Conservation (phyloP, 2,329 filamentous ascomycete genomes). For the Elsinoe perseae region DNA sequence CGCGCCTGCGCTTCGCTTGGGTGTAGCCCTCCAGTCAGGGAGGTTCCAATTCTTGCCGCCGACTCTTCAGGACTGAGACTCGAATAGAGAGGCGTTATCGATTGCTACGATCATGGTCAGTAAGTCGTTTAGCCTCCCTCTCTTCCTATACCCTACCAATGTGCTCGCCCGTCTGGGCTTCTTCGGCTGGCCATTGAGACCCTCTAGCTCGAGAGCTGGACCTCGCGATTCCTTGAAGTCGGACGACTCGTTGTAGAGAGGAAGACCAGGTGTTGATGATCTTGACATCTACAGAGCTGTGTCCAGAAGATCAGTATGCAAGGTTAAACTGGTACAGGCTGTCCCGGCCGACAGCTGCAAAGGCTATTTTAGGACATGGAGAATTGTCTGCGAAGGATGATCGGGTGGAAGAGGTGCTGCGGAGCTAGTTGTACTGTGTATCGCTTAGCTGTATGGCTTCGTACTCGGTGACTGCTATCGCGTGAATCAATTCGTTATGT, state of each 20-base stretch:
- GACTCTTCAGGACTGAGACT: conserved; percentile 70
- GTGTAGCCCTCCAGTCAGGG: conserved; percentile 72
- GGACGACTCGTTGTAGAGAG: conserved; percentile 44
- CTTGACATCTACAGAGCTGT: conserved; percentile 47
- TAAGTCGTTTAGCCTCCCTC: no score
- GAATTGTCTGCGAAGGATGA: neutral
- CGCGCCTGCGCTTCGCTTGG: conserved; percentile 73
- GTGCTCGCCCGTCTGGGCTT: conserved; percentile 10
- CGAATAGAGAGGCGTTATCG: conserved; percentile 47
- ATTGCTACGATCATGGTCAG: conserved; percentile 25
- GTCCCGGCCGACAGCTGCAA: conserved; percentile 3
- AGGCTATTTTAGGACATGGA: conserved; percentile 11
- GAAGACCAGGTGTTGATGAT: conserved; percentile 51
- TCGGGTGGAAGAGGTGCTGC: neutral
- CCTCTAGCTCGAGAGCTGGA: conserved; percentile 5
- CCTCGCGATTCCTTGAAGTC: conserved; percentile 23
- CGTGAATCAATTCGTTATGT: neutral
- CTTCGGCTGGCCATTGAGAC: conserved; percentile 14
- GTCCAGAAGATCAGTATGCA: neutral
- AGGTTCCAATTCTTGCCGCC: conserved; percentile 69
- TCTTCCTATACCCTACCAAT: neutral
- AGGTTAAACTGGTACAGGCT: neutral
- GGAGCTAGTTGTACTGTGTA: neutral
- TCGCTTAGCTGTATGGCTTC: neutral
- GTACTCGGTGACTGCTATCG: no score